Evolutionary conservation across 2,329 filamentous ascomycete genomes (phyloP), one percentile per base, ranked within the genome.

Genomic region (Cladosporium cucumerinum): DNA sequence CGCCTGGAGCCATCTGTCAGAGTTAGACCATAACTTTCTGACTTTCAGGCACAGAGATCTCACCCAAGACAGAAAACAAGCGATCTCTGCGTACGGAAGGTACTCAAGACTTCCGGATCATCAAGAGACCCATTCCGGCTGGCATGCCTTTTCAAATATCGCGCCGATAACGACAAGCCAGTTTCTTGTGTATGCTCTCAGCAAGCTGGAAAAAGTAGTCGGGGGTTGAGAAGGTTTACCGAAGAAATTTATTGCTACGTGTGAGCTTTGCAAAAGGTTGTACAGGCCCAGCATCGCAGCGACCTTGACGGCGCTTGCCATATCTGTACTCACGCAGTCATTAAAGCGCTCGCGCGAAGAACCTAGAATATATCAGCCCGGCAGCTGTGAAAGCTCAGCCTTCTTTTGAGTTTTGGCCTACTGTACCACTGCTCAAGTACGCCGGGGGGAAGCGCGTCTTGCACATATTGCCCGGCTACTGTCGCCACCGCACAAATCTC

Each of bases 1-100:
- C 12, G 60, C 60, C 43, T 34, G 60, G n/a, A 62, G 60, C 60
- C 60, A 62, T 34, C 60, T 62, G 49, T 7, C 5, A 43, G 18
- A 0, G 25, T 61, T 5, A 61, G 43, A 2, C 2, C 8, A 21
- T 34, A 12, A 34, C 2, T 6, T 26, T 5, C 2, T n/a, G 10
- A 34, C 10, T n/a, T 11, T 5, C 36, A 46, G n/a, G 5, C 18
- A 16, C 2, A 25, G 3, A 1, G 18, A 11, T 2, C 49, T 30
- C 21, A 62, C 60, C 32, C 60, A 7, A 46, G 54, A 26, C 49
- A 62, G 11, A 55, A 62, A 2, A 11, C 8, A 11, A 62, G 34
- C 7, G 49, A 54, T 12, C n/a, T 48, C 36, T 43, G 49, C 23
- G 49, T 43, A 1, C 34, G 60, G 8, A 54, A 1, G 18, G 21